phyloP scores from a whole-genome alignment of 2,329 filamentous ascomycete species.

The Cadophora sp. region DNA sequence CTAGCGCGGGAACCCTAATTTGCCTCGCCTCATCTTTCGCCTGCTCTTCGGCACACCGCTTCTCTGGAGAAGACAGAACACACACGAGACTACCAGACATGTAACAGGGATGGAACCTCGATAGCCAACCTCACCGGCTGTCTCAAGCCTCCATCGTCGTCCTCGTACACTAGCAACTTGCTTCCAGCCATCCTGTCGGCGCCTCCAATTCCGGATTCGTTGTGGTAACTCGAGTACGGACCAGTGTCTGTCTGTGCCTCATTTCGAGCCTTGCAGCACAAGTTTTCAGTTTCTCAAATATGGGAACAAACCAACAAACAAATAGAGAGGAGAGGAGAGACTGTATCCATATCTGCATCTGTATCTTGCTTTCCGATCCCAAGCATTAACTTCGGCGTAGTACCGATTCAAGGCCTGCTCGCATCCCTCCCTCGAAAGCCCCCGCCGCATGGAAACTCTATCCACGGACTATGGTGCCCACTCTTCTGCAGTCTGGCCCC shows the following conservation, averaged over 20 bases:
- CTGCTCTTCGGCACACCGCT: conserved; percentile 1
- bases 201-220: background rate
- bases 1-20: conserved; percentile 1
- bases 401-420: background rate
- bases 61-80: background rate
- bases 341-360: background rate
- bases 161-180: background rate
- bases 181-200: background rate
- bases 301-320: background rate
- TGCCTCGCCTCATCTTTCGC: background rate
- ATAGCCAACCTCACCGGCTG: background rate
- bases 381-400: background rate
- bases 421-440: background rate
- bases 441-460: conserved; percentile 10
- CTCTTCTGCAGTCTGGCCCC: background rate
- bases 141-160: background rate
- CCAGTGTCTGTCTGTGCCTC: background rate
- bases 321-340: background rate
- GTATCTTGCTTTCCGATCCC: background rate
- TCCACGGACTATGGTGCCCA: background rate
- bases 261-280: background rate
- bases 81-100: no score
- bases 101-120: background rate
- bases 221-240: background rate
- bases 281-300: background rate